These are phyloP conservation scores for Pleurotus sapidus DNA, from an alignment of 768 basidiomycete species.

Conservation along the genomic window DNA sequence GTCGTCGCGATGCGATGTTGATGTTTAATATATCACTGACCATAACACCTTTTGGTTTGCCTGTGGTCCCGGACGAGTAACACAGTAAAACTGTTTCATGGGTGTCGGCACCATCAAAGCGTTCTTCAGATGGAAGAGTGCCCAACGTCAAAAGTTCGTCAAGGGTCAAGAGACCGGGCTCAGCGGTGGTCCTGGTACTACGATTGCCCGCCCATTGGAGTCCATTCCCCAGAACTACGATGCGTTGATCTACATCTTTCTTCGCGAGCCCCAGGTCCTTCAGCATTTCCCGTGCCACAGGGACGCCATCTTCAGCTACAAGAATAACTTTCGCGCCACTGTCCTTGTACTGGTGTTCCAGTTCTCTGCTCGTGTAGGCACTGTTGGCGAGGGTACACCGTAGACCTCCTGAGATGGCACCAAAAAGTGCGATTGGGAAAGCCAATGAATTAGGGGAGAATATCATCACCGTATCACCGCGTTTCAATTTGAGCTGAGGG, in stretches of 20 bases:
- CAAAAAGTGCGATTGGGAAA: slow-evolving; percentile 47
- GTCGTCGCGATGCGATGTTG: too few relatives aligned
- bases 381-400: slow-evolving; percentile 73
- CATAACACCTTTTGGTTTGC: slow-evolving; percentile 71
- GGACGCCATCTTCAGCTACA: slow-evolving; percentile 58
- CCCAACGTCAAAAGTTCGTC: slow-evolving; percentile 53
- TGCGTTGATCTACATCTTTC: slow-evolving; percentile 45
- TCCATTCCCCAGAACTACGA: slow-evolving; percentile 54
- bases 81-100: slow-evolving; percentile 65
- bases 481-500: slow-evolving; percentile 25
- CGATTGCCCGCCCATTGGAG: slow-evolving; percentile 40
- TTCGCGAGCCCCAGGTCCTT: slow-evolving; percentile 42
- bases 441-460: slow-evolving; percentile 67
- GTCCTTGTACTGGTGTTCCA: slow-evolving; percentile 70
- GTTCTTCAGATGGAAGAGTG: slow-evolving; percentile 47
- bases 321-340: slow-evolving; percentile 64
- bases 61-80: slow-evolving; percentile 41
- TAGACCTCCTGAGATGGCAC: slow-evolving; percentile 63
- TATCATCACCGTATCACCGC: slow-evolving; percentile 60
- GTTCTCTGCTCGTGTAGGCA: slow-evolving; percentile 64
- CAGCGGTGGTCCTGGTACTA: slow-evolving; percentile 13
- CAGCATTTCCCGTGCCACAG: slow-evolving; percentile 57
- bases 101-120: slow-evolving; percentile 47
- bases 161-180: slow-evolving; percentile 32
- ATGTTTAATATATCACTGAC: slow-evolving; percentile 18